These are phyloP conservation scores for Ensete ventricosum DNA, from an alignment of 176 grass and related monocot species.

Conservation along the genomic window DNA sequence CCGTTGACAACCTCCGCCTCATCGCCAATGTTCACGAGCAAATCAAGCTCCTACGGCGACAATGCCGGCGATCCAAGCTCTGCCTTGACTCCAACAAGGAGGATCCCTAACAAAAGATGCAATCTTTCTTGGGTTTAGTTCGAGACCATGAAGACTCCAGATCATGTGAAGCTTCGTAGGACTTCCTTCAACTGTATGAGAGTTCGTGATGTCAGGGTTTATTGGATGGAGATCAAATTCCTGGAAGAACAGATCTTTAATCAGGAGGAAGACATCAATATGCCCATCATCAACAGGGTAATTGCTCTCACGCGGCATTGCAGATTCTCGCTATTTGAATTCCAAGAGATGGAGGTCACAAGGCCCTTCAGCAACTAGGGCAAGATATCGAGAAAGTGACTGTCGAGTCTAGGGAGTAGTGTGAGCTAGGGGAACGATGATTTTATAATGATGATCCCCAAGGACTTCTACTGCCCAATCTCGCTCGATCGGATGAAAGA, in stretches of 20 bases:
- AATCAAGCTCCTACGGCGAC: slow-evolving; percentile 38
- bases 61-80: slow-evolving; percentile 23
- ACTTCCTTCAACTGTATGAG: slow-evolving; percentile 37
- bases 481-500: slow-evolving; percentile 71
- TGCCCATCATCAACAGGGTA: slow-evolving; percentile 42
- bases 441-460: slow-evolving; percentile 42
- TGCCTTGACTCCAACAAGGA: slow-evolving; percentile 48
- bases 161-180: slow-evolving; percentile 25
- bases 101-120: slow-evolving; percentile 31
- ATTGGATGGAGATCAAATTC: too few species aligned
- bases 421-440: too few species aligned
- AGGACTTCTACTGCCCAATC: too few species aligned
- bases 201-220: slow-evolving; percentile 38
- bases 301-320: slow-evolving; percentile 62
- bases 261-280: too few species aligned
- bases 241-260: slow-evolving; percentile 82
- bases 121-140: slow-evolving; percentile 36
- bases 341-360: slow-evolving; percentile 15
- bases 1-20: too few species aligned
- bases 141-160: slow-evolving; percentile 29
- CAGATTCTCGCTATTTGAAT: slow-evolving; percentile 55
- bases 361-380: slow-evolving; percentile 1
- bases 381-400: slow-evolving; percentile 19
- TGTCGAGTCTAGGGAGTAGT: too few species aligned
- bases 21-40: slow-evolving; percentile 36